Base-by-base conservation (phyloP, 192 early-diverging fungal genomes). In the Paraglomus brasilianum region DNA sequence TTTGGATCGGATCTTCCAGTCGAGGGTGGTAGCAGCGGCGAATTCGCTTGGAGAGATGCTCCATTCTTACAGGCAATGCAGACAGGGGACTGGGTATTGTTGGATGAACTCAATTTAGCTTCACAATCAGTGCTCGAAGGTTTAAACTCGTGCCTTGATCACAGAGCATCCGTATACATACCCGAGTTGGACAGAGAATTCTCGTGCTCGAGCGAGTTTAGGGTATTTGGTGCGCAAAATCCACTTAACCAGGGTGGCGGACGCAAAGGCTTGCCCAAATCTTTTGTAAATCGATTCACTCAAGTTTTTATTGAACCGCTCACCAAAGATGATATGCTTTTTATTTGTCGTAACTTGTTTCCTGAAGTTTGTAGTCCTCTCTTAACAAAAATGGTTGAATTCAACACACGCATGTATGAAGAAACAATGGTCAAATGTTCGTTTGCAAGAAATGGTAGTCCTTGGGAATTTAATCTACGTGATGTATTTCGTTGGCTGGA, bases 381-480 rank as follows among this genome's bases (percentile, higher is more conserved):
- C 44, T 72, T 83, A 40, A 63, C 73, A 45, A 75, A 79, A 57
- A 92, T 91, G 84, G 86, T 89, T 36, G 79, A 87, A 36, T 97
- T 98, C 75, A 97, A 96, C 76, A 82, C 84, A 62, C 78, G 81
- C 8, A 91, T 99, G 87, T 93, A 93, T 72, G 77, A 88, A 47
- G 88, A 90, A 60, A 94, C 91, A 0, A 94, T 93, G 88, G 83
- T 84, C 49, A 80, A 83, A 51, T 84, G 92, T 21, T 69, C 72
- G 50, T 96, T 95, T 83, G 82, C 79, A 21, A 77, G 85, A 4
- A 77, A 81, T 1, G 97, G 97, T 10, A 79, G 85, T 14, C 97
- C 97, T 1, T 99, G 97, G 97, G 97, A 99, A 71, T 99, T 98
- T 76, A 99, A 99, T 70, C 74, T 99, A 70, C 91, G 97, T n/a